A percentile compares a stretch with the other conserved stretches of the same genome.
Conservation (phyloP, 73 alveolate species). For the Chromera velia region DNA sequence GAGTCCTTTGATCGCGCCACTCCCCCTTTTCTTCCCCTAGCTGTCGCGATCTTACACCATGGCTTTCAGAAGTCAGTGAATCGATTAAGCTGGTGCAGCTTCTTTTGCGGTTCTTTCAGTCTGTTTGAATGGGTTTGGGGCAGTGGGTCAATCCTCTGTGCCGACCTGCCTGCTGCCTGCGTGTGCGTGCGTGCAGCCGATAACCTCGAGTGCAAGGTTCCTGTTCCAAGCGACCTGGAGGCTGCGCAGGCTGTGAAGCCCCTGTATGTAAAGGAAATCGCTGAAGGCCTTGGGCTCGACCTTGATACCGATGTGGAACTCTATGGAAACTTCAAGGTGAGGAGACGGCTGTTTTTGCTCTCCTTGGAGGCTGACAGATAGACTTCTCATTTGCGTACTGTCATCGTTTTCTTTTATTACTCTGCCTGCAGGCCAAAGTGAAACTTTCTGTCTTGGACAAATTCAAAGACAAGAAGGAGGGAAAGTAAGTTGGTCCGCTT, state of each 20-base stretch:
- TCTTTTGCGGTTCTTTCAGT: too few species aligned
- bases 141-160: too few species aligned
- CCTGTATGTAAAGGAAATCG: not conserved
- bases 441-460: conserved; percentile 13
- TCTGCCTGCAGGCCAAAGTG: conserved; percentile 43
- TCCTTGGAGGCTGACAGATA: not conserved
- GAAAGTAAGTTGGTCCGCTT: too few species aligned
- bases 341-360: not conserved
- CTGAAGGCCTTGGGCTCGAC: not conserved
- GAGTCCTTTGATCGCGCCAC: too few species aligned
- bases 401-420: not conserved
- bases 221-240: not conserved
- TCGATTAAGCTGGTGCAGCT: too few species aligned
- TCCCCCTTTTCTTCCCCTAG: too few species aligned
- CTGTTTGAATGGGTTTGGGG: too few species aligned
- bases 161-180: too few species aligned
- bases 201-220: not conserved
- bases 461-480: conserved; percentile 12
- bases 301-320: not conserved
- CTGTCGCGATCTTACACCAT: too few species aligned
- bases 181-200: not conserved
- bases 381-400: not conserved
- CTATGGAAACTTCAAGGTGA: not conserved
- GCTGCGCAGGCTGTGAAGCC: not conserved
- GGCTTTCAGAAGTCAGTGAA: too few species aligned